Conservation (phyloP, 495 filamentous ascomycete species). For the Tetracladium marchalianum region DNA sequence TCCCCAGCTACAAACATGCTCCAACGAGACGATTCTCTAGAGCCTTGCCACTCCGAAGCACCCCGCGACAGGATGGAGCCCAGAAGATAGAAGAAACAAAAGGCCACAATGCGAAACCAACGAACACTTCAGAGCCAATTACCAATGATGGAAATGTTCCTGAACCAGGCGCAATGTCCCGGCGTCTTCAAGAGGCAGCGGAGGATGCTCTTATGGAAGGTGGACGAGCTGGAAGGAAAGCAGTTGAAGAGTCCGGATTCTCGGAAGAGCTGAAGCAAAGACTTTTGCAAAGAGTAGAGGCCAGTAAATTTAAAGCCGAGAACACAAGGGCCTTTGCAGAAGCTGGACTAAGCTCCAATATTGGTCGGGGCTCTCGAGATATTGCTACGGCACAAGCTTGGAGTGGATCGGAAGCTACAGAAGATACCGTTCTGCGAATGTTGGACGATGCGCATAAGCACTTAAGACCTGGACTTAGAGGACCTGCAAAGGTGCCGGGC, state of each 20-base stretch:
- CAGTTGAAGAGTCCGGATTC: slow-evolving; percentile 79
- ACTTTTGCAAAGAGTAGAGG: slow-evolving; percentile 64
- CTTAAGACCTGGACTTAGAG: slow-evolving; percentile 36
- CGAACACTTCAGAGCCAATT: neutral
- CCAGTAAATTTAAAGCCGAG: slow-evolving; percentile 58
- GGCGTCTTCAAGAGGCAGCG: slow-evolving; percentile 67
- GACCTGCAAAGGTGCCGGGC: slow-evolving; percentile 37
- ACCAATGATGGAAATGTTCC: neutral
- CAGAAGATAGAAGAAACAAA: slow-evolving; percentile 3
- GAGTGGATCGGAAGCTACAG: slow-evolving; percentile 63
- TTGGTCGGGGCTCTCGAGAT: slow-evolving; percentile 62
- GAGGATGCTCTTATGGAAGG: slow-evolving; percentile 68
- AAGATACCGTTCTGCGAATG: slow-evolving; percentile 81
- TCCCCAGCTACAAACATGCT: neutral
- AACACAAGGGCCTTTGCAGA: slow-evolving; percentile 61
- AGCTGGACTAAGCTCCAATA: slow-evolving; percentile 49
- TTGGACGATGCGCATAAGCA: slow-evolving; percentile 74
- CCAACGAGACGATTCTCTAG: slow-evolving; percentile 2
- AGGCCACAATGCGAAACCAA: neutral
- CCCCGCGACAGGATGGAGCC: neutral
- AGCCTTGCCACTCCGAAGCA: slow-evolving; percentile 10
- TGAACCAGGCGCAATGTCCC: slow-evolving; percentile 54
- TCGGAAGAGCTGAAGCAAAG: slow-evolving; percentile 70
- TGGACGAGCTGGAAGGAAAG: slow-evolving; percentile 58
- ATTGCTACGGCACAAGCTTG: slow-evolving; percentile 65